Conservation (phyloP, 2,329 filamentous ascomycete species). For the Arthroderma uncinatum region DNA sequence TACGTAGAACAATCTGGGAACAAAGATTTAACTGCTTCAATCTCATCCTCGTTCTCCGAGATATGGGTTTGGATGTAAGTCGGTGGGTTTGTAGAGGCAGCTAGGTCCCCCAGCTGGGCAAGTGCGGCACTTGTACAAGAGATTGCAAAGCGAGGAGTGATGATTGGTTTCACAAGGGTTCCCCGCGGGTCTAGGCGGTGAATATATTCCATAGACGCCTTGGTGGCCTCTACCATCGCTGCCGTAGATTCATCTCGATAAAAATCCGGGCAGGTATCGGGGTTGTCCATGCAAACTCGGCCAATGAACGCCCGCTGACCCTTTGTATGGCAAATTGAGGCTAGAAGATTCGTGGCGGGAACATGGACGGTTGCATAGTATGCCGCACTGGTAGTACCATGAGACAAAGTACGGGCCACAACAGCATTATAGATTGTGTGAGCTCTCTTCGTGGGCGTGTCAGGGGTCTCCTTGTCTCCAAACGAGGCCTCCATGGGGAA, state of each 20-base stretch:
- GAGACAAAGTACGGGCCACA: constrained; percentile 66
- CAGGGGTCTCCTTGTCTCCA: constrained; percentile 22
- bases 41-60: constrained; percentile 67
- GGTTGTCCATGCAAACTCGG: constrained; percentile 84
- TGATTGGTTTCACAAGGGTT: constrained; percentile 59
- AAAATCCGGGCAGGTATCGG: constrained; percentile 54
- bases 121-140: constrained; percentile 48
- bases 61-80: constrained; percentile 70
- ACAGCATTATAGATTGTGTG: constrained; percentile 60
- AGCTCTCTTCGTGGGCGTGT: constrained; percentile 21
- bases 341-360: constrained; percentile 77
- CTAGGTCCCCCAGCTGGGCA: constrained; percentile 51
- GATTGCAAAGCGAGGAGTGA: constrained; percentile 59
- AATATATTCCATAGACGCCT: constrained; percentile 55
- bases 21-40: constrained; percentile 55
- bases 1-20: constrained; percentile 59
- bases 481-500: constrained; percentile 84
- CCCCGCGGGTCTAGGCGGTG: constrained; percentile 51
- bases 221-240: constrained; percentile 46
- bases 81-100: constrained; percentile 50
- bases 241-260: constrained; percentile 64
- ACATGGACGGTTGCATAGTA: constrained; percentile 91
- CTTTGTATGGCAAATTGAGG: constrained; percentile 62
- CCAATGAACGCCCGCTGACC: constrained; percentile 89
- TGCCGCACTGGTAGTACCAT: constrained; percentile 88